Evolutionary conservation across 192 early-diverging fungal species (phyloP).

Genomic region (Helicostylum pulchrum): DNA sequence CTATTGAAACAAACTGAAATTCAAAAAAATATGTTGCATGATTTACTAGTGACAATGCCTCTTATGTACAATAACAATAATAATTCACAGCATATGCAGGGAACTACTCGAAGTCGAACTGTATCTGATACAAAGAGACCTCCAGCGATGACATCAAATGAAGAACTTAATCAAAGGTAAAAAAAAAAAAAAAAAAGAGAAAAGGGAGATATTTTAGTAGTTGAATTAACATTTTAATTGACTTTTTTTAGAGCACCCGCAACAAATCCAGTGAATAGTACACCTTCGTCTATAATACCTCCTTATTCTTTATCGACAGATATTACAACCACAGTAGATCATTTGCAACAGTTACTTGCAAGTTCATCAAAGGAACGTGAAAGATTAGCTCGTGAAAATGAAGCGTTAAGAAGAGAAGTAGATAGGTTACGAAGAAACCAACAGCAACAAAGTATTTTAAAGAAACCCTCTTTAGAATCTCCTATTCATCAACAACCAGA

Average conservation of each 20-base stretch:
- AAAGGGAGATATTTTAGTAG: no score
- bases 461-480: not conserved
- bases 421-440: conserved; percentile 15
- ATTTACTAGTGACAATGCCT: conserved; percentile 1
- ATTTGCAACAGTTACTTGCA: conserved; percentile 17
- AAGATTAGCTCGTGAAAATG: conserved; percentile 17
- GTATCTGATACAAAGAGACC: conserved; percentile 1
- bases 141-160: not conserved
- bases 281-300: no score
- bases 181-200: not conserved
- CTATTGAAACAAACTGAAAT: conserved; percentile 11
- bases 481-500: not conserved
- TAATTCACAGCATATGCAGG: no score
- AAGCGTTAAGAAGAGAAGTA: conserved; percentile 16
- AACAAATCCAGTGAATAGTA: not conserved
- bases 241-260: not conserved
- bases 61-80: not conserved
- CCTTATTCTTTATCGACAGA: not conserved
- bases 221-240: not conserved
- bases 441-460: conserved; percentile 3
- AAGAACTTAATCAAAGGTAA: conserved; percentile 8
- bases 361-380: conserved; percentile 15
- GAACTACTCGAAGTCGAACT: not conserved
- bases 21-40: conserved; percentile 12
- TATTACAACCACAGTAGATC: not conserved